phyloP scores from a whole-genome alignment of 1,284 basidiomycete genomes.

The Puccinia horiana region DNA sequence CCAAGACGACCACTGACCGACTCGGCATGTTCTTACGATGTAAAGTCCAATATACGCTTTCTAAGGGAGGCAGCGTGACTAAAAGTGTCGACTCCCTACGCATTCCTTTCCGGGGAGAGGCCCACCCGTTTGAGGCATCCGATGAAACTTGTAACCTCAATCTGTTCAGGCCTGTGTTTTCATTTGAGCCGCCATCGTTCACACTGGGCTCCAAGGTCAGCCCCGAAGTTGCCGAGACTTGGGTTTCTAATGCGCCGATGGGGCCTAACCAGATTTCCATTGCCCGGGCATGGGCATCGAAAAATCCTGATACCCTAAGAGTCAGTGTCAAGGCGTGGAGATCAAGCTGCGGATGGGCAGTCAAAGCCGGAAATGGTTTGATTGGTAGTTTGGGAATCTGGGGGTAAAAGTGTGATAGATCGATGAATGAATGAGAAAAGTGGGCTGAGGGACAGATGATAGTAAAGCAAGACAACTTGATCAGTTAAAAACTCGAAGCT shows the following conservation, averaged over 20 bases:
- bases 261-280: conserved; percentile 49
- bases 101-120: neutral
- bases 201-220: conserved; percentile 19
- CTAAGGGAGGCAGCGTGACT: conserved; percentile 37
- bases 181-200: neutral
- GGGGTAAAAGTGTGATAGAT: conserved; percentile 41
- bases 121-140: conserved; percentile 10
- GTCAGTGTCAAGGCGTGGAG: conserved; percentile 29
- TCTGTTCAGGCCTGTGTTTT: neutral
- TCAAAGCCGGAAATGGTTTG: conserved; percentile 41
- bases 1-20: conserved; percentile 30
- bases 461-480: neutral
- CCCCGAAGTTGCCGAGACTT: conserved; percentile 31
- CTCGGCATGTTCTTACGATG: conserved; percentile 37
- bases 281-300: conserved; percentile 31
- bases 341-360: conserved; percentile 26
- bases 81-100: conserved; percentile 35
- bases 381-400: conserved; percentile 41
- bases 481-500: neutral
- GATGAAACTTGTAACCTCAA: conserved; percentile 31
- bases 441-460: conserved; percentile 26
- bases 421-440: conserved; percentile 48
- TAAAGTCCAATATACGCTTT: conserved; percentile 48
- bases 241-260: conserved; percentile 32
- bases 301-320: conserved; percentile 26